phyloP scores from a whole-genome alignment of 108 stramenopile species.

The Cylindrotheca fusiformis region DNA sequence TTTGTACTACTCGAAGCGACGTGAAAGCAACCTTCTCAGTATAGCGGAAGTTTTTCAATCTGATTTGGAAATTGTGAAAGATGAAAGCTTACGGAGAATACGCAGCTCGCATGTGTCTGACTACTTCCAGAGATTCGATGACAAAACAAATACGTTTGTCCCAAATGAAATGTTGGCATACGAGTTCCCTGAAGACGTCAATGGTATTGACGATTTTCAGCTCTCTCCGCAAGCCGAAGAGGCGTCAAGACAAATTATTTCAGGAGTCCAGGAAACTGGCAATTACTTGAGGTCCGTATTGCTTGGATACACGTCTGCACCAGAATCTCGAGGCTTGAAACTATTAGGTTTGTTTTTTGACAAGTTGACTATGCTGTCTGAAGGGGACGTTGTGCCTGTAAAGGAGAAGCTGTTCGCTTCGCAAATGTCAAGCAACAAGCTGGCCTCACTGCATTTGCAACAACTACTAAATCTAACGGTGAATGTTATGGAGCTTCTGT shows the following conservation, averaged over 20 bases:
- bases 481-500: slow-evolving; percentile 53
- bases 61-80: slow-evolving; percentile 48
- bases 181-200: slow-evolving; percentile 67
- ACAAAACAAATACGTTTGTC: slow-evolving; percentile 28
- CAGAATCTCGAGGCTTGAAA: slow-evolving; percentile 19
- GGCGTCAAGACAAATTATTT: slow-evolving; percentile 20
- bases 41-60: slow-evolving; percentile 29
- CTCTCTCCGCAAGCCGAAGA: slow-evolving; percentile 5
- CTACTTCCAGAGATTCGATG: slow-evolving; percentile 56
- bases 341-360: slow-evolving; percentile 26
- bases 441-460: slow-evolving; percentile 35
- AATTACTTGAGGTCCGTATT: slow-evolving; percentile 22
- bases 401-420: slow-evolving; percentile 14
- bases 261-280: slow-evolving; percentile 29
- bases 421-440: slow-evolving; percentile 8
- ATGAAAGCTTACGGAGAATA: slow-evolving; percentile 59
- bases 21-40: slow-evolving; percentile 12
- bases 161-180: slow-evolving; percentile 55
- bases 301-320: slow-evolving; percentile 29
- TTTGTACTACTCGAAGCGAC: slow-evolving; percentile 23
- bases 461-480: slow-evolving; percentile 36
- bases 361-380: slow-evolving; percentile 12
- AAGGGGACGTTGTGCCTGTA: slow-evolving; percentile 21
- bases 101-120: slow-evolving; percentile 44
- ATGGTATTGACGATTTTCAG: slow-evolving; percentile 2